Conservation (phyloP, 805 yeast genomes). For the Ogataea trehaloabstinens region DNA sequence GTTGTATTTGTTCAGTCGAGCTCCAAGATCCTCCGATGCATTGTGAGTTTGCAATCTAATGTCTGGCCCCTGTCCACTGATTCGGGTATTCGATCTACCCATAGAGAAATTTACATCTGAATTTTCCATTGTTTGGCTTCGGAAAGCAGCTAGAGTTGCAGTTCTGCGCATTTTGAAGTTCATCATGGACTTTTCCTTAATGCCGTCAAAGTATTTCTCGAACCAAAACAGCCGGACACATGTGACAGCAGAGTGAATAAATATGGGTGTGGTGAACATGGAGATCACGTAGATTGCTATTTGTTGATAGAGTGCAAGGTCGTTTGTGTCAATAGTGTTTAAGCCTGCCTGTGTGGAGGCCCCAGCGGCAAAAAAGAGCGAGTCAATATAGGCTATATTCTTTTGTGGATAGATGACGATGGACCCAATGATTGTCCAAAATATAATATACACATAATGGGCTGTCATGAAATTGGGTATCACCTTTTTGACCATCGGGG, state of each 20-base stretch:
- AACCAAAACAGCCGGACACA: conserved; percentile 85
- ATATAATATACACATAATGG: conserved; percentile 69
- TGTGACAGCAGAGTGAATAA: conserved; percentile 76
- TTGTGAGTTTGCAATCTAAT: conserved; percentile 26
- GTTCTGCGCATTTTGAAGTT: conserved; percentile 83
- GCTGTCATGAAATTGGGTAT: conserved; percentile 60
- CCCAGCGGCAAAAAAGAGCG: conserved; percentile 72
- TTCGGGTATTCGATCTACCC: conserved; percentile 7
- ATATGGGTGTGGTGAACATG: conserved; percentile 78
- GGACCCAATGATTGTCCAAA: conserved; percentile 63
- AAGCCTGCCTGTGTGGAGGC: conserved; percentile 90
- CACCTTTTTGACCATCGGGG: conserved; percentile 41
- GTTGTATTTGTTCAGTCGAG: conserved; percentile 21
- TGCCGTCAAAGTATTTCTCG: conserved; percentile 81
- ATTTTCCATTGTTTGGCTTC: conserved; percentile 29
- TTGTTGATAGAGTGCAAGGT: conserved; percentile 73
- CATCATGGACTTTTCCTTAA: conserved; percentile 70
- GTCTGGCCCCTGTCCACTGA: conserved; percentile 1
- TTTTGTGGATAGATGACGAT: conserved; percentile 74
- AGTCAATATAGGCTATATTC: conserved; percentile 70
- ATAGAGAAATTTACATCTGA: conserved; percentile 10
- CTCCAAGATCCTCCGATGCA: conserved; percentile 30
- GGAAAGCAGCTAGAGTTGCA: conserved; percentile 59
- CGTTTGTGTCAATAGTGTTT: conserved; percentile 71
- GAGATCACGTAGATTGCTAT: conserved; percentile 62